Base-by-base conservation (phyloP, 1,284 basidiomycete species). In the Puccinia hordei region DNA sequence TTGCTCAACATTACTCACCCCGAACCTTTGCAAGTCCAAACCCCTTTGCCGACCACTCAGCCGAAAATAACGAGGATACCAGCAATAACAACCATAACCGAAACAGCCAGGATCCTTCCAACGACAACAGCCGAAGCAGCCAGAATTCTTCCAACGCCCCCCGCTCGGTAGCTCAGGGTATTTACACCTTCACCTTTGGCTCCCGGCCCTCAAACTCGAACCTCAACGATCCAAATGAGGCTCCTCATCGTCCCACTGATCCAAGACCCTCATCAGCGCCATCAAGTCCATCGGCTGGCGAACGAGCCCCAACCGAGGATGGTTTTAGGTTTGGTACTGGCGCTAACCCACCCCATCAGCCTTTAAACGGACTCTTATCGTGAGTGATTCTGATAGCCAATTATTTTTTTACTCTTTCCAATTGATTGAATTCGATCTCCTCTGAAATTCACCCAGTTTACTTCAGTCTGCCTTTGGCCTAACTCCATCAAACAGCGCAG, bases 381-480 rank as follows among this genome's bases (percentile, higher is more conserved):
- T 73, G 55, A 57, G 49, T 57, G 24, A 51, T 30, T 33, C 30
- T 46, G 38, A 27, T 35, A 49, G 5, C 30, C 2, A 46, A n/a
- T 33, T 27, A 30, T 44, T 15, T 22, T 71, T 49, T 30, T 17
- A 30, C n/a, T 22, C 41, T 71, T 51, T 71, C 68, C 44, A 71
- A 27, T 24, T 5, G 5, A 30, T 35, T 71, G 46, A 71, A 46
- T 51, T 22, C 46, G 30, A 49, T 53, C 51, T 49, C 30, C 19
- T 51, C 68, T 63, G 30, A 63, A 63, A 33, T 66, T 44, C 24
- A n/a, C 33, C 46, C 46, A 71, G 68, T 49, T 33, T 71, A 46
- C 44, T 73, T 73, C 71, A 73, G 41, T 73, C 71, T 38, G 71
- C 71, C 30, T 57, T 73, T 55, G 51, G 71, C 51, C 30, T 73